phyloP scores from a whole-genome alignment of 176 grass and related monocot genomes.

The Rhynchospora tenuis region DNA sequence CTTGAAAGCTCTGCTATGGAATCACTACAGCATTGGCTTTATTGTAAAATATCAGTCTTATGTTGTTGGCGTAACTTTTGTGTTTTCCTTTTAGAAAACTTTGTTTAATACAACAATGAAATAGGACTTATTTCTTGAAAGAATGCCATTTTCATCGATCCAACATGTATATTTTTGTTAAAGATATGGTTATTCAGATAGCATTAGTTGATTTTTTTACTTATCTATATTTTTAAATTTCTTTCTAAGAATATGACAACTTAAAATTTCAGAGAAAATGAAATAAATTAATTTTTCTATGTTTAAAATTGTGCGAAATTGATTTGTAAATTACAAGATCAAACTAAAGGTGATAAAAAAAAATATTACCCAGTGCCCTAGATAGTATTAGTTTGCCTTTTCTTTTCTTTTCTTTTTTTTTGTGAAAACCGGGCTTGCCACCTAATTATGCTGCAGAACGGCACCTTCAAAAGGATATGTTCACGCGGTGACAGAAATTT shows the following conservation, averaged over 20 bases:
- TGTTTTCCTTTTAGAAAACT: slow-evolving; percentile 21
- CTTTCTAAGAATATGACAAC: background rate
- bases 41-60: slow-evolving; percentile 44
- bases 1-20: slow-evolving; percentile 34
- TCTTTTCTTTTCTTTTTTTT: too few relatives aligned
- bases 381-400: too few relatives aligned
- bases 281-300: background rate
- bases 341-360: too few relatives aligned
- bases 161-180: slow-evolving; percentile 20
- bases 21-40: slow-evolving; percentile 5
- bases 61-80: slow-evolving; percentile 12
- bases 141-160: slow-evolving; percentile 10
- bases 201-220: background rate
- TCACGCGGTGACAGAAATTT: too few relatives aligned
- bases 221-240: background rate
- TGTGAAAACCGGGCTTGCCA: too few relatives aligned
- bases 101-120: background rate
- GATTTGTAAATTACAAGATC: too few relatives aligned
- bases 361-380: too few relatives aligned
- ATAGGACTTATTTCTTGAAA: background rate
- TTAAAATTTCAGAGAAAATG: background rate
- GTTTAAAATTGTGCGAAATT: too few relatives aligned
- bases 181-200: background rate
- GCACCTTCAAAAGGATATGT: too few relatives aligned
- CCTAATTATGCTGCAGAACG: too few relatives aligned